These are phyloP conservation scores for Trichoderma koningiopsis DNA, from an alignment of 2,329 filamentous ascomycete species.

Conservation along the genomic window DNA sequence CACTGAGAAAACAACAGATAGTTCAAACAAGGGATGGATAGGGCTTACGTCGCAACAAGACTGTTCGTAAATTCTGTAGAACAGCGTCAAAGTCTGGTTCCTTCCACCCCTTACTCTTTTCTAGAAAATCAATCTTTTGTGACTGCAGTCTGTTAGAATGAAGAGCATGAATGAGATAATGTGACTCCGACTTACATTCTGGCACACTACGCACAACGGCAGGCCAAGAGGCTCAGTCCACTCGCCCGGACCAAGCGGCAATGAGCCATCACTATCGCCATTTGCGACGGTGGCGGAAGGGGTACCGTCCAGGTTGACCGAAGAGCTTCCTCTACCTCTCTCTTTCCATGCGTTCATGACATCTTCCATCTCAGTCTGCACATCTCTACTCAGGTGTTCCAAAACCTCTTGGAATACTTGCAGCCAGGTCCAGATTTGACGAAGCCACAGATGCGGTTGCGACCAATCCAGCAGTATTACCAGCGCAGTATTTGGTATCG, in stretches of 20 bases:
- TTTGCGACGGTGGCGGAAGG: slow-evolving; percentile 53
- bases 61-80: slow-evolving; percentile 86
- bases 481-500: slow-evolving; percentile 82
- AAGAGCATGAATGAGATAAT: background rate
- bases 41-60: slow-evolving; percentile 77
- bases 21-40: slow-evolving; percentile 1
- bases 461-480: slow-evolving; percentile 96
- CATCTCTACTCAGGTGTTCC: slow-evolving; percentile 71
- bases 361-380: slow-evolving; percentile 83
- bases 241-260: slow-evolving; percentile 84
- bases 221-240: slow-evolving; percentile 90
- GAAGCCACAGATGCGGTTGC: slow-evolving; percentile 88
- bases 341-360: slow-evolving; percentile 80
- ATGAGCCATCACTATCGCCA: slow-evolving; percentile 66
- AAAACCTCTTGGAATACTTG: slow-evolving; percentile 78
- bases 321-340: slow-evolving; percentile 66
- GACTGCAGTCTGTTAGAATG: slow-evolving; percentile 52
- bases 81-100: slow-evolving; percentile 97
- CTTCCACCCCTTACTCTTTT: slow-evolving; percentile 89
- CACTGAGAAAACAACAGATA: background rate
- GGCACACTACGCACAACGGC: slow-evolving; percentile 90
- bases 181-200: slow-evolving; percentile 66
- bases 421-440: slow-evolving; percentile 87
- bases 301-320: slow-evolving; percentile 64
- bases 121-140: slow-evolving; percentile 86